Conservation (phyloP, 208 protist species). For the Porcisia deanei region DNA sequence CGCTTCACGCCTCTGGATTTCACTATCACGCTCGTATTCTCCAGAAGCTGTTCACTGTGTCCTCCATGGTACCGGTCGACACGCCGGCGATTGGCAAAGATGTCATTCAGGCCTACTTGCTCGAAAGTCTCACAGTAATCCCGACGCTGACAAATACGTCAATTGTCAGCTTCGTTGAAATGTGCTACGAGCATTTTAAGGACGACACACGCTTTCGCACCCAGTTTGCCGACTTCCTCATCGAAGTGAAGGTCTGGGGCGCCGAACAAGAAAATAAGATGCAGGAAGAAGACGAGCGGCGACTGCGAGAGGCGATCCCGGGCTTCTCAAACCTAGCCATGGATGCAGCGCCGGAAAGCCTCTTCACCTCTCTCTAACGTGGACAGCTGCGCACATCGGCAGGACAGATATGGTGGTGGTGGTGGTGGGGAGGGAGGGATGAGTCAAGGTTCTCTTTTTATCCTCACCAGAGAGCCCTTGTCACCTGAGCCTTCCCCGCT, state of each 20-base stretch:
- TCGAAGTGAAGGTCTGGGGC: conserved; percentile 86
- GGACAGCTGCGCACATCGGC: neutral
- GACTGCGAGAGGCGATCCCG: conserved; percentile 50
- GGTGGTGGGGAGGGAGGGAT: no score
- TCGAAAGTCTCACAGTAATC: conserved; percentile 57
- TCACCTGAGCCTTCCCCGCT: no score
- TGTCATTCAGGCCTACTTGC: conserved; percentile 55
- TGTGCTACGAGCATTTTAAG: conserved; percentile 46
- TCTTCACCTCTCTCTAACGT: conserved; percentile 10
- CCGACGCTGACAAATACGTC: conserved; percentile 57
- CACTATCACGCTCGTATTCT: conserved; percentile 72
- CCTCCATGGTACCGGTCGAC: conserved; percentile 51
- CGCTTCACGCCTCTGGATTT: conserved; percentile 83
- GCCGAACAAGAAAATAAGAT: conserved; percentile 85
- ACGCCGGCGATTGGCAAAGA: conserved; percentile 56
- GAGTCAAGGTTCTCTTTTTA: no score
- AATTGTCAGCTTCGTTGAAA: conserved; percentile 57
- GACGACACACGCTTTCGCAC: conserved; percentile 49
- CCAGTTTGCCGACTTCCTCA: conserved; percentile 79
- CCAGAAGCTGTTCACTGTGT: conserved; percentile 70
- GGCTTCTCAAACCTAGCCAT: conserved; percentile 39
- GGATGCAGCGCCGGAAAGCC: conserved; percentile 16
- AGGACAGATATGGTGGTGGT: neutral
- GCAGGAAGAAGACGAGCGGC: conserved; percentile 67
- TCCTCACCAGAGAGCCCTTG: no score